These are phyloP conservation scores for Kwoniella sp. DNA, from an alignment of 768 basidiomycete genomes.

Conservation along the genomic window DNA sequence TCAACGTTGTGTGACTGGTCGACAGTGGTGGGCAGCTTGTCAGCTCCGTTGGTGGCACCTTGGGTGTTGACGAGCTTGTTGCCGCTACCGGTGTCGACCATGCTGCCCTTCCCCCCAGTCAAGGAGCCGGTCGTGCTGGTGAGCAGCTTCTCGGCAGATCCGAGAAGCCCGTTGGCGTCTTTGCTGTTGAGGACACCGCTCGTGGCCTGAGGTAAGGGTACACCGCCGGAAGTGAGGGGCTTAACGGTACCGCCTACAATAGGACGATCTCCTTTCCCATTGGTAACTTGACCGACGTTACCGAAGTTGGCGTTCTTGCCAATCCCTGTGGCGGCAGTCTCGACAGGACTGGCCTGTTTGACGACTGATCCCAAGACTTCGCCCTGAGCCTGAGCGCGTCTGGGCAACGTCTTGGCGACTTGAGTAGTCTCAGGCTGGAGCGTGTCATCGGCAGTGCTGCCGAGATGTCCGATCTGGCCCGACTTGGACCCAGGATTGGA, in stretches of 20 bases:
- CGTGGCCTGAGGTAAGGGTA: background rate
- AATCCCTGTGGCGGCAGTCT: slow-evolving; percentile 5
- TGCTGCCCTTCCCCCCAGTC: background rate
- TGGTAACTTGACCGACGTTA: background rate
- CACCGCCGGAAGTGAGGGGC: background rate
- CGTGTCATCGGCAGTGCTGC: slow-evolving; percentile 8
- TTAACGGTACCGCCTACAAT: background rate
- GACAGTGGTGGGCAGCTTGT: slow-evolving; percentile 5
- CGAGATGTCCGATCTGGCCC: slow-evolving; percentile 2
- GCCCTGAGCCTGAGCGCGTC: background rate
- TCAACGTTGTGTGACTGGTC: background rate
- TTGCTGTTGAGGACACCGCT: background rate
- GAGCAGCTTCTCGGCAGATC: slow-evolving; percentile 1
- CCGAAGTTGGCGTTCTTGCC: background rate
- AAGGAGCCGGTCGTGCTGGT: slow-evolving; percentile 3
- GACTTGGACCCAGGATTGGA: slow-evolving; percentile 10
- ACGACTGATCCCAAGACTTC: background rate
- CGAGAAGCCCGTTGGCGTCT: background rate
- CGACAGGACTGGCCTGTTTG: background rate
- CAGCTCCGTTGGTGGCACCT: background rate
- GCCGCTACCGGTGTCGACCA: slow-evolving; percentile 1
- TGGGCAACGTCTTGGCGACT: slow-evolving; percentile 1
- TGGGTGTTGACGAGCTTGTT: background rate
- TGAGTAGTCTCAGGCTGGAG: slow-evolving; percentile 5
- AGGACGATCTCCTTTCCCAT: background rate